Base-by-base conservation (phyloP, 306 rosid species). In the Vicia faba region DNA sequence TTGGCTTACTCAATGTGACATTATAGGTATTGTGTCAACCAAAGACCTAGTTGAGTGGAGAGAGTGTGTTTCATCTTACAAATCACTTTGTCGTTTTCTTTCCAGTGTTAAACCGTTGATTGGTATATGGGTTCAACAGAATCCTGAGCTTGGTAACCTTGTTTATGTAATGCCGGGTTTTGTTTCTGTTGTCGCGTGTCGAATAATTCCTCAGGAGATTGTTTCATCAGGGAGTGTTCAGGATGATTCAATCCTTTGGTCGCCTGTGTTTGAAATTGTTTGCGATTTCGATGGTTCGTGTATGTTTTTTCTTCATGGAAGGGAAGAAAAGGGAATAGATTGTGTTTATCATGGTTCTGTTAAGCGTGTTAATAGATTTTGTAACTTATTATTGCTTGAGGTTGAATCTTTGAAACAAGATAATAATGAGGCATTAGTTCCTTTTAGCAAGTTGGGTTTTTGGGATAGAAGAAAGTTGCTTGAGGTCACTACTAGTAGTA, bases 101-200 rank as follows among this genome's bases (percentile, higher is more conserved):
- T 12, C 9, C 23, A 75, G 73, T 9, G 81, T 87, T 66, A 53
- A 72, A 67, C 95, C 98, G 0, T 43, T 92, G 73, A 72, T 92
- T 74, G 98, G 98, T 31, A 83, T 92, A 16, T 92, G 98, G 98
- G 98, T 92, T 83, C 91, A 92, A 65, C 98, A 92, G 91, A 92
- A 92, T 62, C 98, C 98, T 2, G 98, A 92, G 86, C 96, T 92
- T 13, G 98, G 98, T 29, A 92, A 92, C 72, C 91, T 92, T 23
- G 98, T 92, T 60, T 92, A 84, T 78, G 96, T 87, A 65, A 81
- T 89, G 88, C 98, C 96, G 0, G 98, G 98, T 80, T 89, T 92
- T 70, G 82, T 86, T 53, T 92, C 98, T 12, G 86, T 84, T 76
- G 87, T 87, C 67, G 98, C 93, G 46, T 89, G 96, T 68, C 89